A percentile compares a stretch with the other conserved stretches of the same genome.
Conservation (phyloP, 202 grass and related monocot species). For the Sporobolus alterniflorus region DNA sequence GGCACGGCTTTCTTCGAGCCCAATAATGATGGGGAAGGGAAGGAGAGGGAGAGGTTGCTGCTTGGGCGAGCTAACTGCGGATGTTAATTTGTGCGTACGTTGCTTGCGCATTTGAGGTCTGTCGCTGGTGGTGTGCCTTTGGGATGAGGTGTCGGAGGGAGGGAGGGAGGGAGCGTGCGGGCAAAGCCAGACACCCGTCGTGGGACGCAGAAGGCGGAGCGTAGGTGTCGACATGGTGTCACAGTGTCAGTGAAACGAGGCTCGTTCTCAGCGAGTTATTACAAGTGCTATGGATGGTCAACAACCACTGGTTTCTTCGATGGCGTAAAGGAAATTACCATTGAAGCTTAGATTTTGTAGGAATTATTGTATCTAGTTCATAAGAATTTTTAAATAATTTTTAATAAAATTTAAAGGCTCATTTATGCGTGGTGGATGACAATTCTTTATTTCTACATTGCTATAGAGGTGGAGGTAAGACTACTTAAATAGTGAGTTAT, state of each 20-base stretch:
- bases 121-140: background rate
- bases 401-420: too few species aligned
- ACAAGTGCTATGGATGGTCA: too few species aligned
- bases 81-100: background rate
- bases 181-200: background rate
- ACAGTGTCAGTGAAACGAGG: background rate
- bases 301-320: too few species aligned
- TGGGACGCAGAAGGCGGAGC: background rate
- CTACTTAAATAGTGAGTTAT: too few species aligned
- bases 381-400: too few species aligned
- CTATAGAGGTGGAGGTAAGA: too few species aligned
- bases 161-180: background rate
- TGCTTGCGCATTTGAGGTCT: background rate
- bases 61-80: slow-evolving; percentile 3
- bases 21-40: slow-evolving; percentile 35
- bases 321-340: too few species aligned
- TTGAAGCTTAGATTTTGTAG: too few species aligned
- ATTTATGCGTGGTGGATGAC: too few species aligned
- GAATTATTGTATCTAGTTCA: too few species aligned
- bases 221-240: background rate
- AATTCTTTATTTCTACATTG: too few species aligned
- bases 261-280: too few species aligned
- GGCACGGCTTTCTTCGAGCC: slow-evolving; percentile 27
- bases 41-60: slow-evolving; percentile 2
- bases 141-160: slow-evolving; percentile 9